These are phyloP conservation scores for Lichtheimia hyalospora DNA, from an alignment of 371 early-diverging fungal genomes.

Conservation along the genomic window DNA sequence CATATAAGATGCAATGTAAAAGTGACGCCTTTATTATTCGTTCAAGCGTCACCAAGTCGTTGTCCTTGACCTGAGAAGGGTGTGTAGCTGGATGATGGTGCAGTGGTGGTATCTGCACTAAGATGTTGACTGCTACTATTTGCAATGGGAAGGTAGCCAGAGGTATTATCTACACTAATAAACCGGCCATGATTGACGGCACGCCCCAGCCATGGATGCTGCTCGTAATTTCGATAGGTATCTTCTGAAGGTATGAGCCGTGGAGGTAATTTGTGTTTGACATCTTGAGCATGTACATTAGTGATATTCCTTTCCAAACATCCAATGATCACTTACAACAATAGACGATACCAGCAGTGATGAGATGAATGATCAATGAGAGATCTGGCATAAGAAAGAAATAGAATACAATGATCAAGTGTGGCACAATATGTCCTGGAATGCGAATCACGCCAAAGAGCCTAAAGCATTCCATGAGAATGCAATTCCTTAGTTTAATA, in stretches of 20 bases:
- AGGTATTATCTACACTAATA: conserved; percentile 10
- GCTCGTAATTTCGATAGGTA: conserved; percentile 5
- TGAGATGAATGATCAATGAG: conserved; percentile 17
- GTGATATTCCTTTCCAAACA: background rate
- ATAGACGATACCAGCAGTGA: conserved; percentile 13
- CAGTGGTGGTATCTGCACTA: background rate
- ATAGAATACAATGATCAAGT: conserved; percentile 20
- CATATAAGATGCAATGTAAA: too few relatives aligned
- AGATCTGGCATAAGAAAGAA: conserved; percentile 22
- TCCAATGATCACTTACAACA: conserved; percentile 14
- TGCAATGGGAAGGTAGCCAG: conserved; percentile 9
- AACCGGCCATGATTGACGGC: conserved; percentile 5
- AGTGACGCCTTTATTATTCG: background rate
- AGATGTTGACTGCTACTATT: background rate
- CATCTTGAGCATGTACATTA: background rate
- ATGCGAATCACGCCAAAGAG: conserved; percentile 29
- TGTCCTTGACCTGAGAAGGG: conserved; percentile 18
- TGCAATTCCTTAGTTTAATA: background rate
- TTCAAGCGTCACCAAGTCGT: conserved; percentile 19
- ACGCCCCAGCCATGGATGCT: conserved; percentile 7
- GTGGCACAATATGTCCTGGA: conserved; percentile 19
- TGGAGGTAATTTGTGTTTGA: conserved; percentile 3
- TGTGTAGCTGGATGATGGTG: background rate
- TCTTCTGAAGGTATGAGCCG: conserved; percentile 9
- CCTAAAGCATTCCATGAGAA: conserved; percentile 1